phyloP scores from a whole-genome alignment of 345 rosid genomes.

The Leavenworthia alabamica region DNA sequence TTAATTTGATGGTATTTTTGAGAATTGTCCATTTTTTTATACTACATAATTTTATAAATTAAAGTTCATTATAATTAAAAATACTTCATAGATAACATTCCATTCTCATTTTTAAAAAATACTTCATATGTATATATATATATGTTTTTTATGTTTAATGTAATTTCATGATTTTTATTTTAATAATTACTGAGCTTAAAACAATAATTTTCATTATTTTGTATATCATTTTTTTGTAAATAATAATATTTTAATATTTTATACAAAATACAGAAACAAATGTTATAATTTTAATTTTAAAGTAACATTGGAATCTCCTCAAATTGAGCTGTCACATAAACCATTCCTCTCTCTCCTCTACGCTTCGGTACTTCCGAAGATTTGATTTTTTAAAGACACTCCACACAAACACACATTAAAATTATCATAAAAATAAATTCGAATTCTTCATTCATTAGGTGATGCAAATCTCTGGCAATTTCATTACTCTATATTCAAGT shows the following conservation, averaged over 20 bases:
- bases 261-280: neutral
- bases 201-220: neutral
- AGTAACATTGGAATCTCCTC: conserved; percentile 48
- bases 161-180: too few relatives aligned
- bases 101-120: neutral
- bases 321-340: conserved; percentile 33
- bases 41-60: too few relatives aligned
- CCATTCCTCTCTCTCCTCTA: conserved; percentile 28
- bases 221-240: neutral
- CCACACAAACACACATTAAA: neutral
- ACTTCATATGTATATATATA: too few relatives aligned
- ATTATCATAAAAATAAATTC: neutral
- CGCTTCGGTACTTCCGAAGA: conserved; percentile 38
- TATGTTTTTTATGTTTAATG: too few relatives aligned
- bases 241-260: too few relatives aligned
- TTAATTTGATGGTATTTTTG: too few relatives aligned
- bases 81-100: neutral
- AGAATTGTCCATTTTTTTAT: too few relatives aligned
- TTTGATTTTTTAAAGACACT: neutral
- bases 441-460: neutral
- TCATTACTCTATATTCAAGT: conserved; percentile 11
- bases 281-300: neutral
- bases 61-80: too few relatives aligned
- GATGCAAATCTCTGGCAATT: conserved; percentile 8
- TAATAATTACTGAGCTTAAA: neutral